Conservation (phyloP, 2,329 filamentous ascomycete genomes). For the Exophiala oligosperma region DNA sequence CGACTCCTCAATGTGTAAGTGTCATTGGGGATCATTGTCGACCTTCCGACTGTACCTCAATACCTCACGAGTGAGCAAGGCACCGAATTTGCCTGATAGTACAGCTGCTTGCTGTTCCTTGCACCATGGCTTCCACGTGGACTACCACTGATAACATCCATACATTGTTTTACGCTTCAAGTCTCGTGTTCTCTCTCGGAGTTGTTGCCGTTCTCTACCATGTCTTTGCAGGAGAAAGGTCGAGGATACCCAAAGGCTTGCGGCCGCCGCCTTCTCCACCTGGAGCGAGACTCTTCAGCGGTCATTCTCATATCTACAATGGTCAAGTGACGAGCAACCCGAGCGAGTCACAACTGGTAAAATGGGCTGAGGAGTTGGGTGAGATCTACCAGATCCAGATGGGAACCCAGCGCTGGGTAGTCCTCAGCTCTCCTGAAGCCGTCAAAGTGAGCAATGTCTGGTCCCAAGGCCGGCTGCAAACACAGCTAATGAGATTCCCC, state of each 20-base stretch:
- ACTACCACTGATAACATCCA: neutral
- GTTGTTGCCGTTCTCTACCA: conserved; percentile 5
- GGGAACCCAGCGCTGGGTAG: conserved; percentile 17
- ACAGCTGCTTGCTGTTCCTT: neutral
- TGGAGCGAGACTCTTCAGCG: conserved; percentile 7
- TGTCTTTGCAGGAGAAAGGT: neutral
- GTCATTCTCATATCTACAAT: conserved; percentile 9
- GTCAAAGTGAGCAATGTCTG: conserved; percentile 4
- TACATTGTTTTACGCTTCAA: neutral
- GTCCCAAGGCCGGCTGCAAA: too few relatives aligned
- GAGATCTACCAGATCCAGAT: conserved; percentile 20
- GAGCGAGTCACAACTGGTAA: conserved; percentile 14
- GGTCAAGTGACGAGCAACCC: conserved; percentile 9
- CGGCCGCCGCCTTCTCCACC: conserved; percentile 6
- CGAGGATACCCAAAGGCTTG: conserved; percentile 7
- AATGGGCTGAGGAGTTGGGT: conserved; percentile 22
- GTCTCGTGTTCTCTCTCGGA: conserved; percentile 1
- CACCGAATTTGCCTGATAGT: neutral
- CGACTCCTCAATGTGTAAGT: neutral
- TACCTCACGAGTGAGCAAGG: neutral
- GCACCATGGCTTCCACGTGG: conserved; percentile 1
- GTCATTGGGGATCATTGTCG: neutral
- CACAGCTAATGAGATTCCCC: too few relatives aligned
- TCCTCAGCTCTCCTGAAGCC: conserved; percentile 9
- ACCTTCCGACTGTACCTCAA: neutral